Evolutionary conservation across 1,284 basidiomycete genomes (phyloP).

Genomic region (Sanguinoderma infundibulare): DNA sequence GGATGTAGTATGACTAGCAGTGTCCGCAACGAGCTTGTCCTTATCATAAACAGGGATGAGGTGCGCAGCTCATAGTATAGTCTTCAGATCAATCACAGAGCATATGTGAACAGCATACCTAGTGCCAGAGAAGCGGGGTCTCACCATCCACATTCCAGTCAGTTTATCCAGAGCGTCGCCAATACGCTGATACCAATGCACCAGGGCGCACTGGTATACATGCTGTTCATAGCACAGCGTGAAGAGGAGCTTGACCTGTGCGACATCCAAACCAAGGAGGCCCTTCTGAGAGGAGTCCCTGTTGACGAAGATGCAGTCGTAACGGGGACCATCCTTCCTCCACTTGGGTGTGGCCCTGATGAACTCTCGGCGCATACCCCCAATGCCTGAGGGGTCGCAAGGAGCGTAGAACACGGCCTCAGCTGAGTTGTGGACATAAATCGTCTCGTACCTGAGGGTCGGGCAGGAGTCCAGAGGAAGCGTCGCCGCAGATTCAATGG

Average conservation of each 20-base stretch:
- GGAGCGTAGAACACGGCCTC: conserved; percentile 28
- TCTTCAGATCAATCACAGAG: conserved; percentile 17
- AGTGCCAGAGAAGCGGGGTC: conserved; percentile 14
- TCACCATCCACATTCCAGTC: conserved; percentile 31
- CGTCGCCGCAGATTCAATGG: not conserved
- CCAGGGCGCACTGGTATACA: conserved; percentile 25
- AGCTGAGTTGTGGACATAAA: conserved; percentile 19
- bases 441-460: not conserved
- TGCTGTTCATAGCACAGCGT: conserved; percentile 5
- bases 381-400: conserved; percentile 28
- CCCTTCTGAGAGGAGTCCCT: not conserved
- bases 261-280: conserved; percentile 7
- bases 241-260: conserved; percentile 13
- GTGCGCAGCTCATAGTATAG: conserved; percentile 20
- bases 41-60: conserved; percentile 17
- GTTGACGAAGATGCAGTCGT: conserved; percentile 20
- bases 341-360: conserved; percentile 24
- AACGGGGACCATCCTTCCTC: conserved; percentile 11
- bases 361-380: conserved; percentile 29
- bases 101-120: not conserved
- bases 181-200: conserved; percentile 24
- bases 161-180: conserved; percentile 21
- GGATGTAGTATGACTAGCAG: not conserved
- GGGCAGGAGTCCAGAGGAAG: not conserved
- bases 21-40: not conserved